Evolutionary conservation across 352 stramenopile species (phyloP), one percentile per base, ranked within the genome.

Genomic region (Pythium volutum): DNA sequence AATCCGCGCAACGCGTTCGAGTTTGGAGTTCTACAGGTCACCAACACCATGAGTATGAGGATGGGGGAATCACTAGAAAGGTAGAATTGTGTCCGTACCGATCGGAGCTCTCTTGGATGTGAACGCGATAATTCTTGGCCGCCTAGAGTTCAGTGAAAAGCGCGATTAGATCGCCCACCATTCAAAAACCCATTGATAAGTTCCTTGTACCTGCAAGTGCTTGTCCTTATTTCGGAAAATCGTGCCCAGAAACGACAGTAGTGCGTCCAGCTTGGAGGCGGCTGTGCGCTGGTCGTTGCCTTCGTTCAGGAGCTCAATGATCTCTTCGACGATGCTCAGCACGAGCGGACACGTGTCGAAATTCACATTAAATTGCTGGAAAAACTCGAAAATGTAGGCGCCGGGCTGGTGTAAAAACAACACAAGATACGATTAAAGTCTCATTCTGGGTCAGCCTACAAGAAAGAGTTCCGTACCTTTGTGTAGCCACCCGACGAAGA

Each of bases 341-440:
- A 95, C 87, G 43, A 95, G 84, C 16, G 87, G 84, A 43, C 83
- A 92, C 26, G 87, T 95, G 50, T 95, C 81, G 22, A 95, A 95
- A 50, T 90, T 93, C 23, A 95, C 86, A 49, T 95, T 95, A 56
- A 95, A 95, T 55, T 91, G 76, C 55, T 89, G 81, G 43, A 97
- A 96, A 49, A 97, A 95, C 45, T 93, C 87, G 51, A 96, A 97
- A 41, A 97, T 96, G 68, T 86, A 97, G 25, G 87, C 75, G 2
- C 89, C 89, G 15, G 81, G 79, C 84, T 93, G 18, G 38, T 43
- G n/a, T n/a, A n/a, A n/a, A n/a, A n/a, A n/a, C n/a, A n/a, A n/a
- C n/a, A n/a, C n/a, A n/a, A n/a, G n/a, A n/a, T n/a, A n/a, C n/a
- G n/a, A n/a, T n/a, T n/a, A n/a, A n/a, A n/a, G n/a, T n/a, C n/a